Conservation (phyloP, 371 early-diverging fungal species). For the Syncephalastrum sp. region DNA sequence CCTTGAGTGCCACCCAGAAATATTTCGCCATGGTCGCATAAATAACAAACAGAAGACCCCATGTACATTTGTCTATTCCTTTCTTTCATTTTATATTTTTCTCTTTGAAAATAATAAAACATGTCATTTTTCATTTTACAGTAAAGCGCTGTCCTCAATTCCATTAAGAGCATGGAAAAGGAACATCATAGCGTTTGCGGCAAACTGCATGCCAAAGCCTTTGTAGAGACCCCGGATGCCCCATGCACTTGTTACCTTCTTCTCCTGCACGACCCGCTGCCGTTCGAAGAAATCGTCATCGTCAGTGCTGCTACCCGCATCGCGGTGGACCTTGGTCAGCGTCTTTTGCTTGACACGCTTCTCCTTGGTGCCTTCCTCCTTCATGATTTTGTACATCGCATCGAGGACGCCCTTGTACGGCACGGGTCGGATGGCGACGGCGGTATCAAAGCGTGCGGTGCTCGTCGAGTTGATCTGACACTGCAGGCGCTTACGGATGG, state of each 20-base stretch:
- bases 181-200: slow-evolving; percentile 61
- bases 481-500: slow-evolving; percentile 80
- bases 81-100: too few species aligned
- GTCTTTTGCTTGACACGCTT: slow-evolving; percentile 13
- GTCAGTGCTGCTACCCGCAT: slow-evolving; percentile 13
- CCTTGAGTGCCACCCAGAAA: slow-evolving; percentile 84
- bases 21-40: slow-evolving; percentile 21
- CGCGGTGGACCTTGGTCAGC: neutral
- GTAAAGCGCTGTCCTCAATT: slow-evolving; percentile 37
- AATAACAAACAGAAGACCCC: too few species aligned
- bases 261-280: slow-evolving; percentile 5
- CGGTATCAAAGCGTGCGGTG: slow-evolving; percentile 53
- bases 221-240: slow-evolving; percentile 75
- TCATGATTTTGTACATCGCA: slow-evolving; percentile 74
- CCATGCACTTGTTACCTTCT: slow-evolving; percentile 42
- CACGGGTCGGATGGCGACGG: slow-evolving; percentile 71
- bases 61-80: too few species aligned
- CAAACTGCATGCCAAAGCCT: slow-evolving; percentile 72
- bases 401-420: slow-evolving; percentile 87
- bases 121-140: neutral
- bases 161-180: slow-evolving; percentile 54
- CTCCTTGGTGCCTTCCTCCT: slow-evolving; percentile 78
- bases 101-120: too few species aligned
- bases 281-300: slow-evolving; percentile 19
- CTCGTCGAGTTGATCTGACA: slow-evolving; percentile 56